Conservation (phyloP, 2,329 filamentous ascomycete genomes). For the Verticillium zaregamsianum region DNA sequence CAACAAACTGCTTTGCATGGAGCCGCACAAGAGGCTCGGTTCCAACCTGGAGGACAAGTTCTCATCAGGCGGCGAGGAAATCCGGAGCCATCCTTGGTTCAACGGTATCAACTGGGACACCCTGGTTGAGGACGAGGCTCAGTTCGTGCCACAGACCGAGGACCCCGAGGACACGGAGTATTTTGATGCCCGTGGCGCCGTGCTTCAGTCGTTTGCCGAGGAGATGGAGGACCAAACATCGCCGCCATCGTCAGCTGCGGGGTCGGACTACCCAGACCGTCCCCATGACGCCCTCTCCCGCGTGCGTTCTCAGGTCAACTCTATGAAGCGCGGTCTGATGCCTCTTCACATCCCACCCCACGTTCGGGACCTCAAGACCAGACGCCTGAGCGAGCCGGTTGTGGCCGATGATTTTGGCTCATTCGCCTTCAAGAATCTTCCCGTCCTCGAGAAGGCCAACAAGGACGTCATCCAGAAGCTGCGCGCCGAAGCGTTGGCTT, state of each 20-base stretch:
- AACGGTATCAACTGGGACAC: conserved; percentile 82
- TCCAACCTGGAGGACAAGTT: conserved; percentile 82
- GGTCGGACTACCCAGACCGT: conserved; percentile 76
- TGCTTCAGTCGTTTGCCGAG: conserved; percentile 85
- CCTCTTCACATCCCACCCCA: conserved; percentile 95
- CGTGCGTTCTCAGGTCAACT: conserved; percentile 80
- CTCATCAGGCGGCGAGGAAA: conserved; percentile 81
- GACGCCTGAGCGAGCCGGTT: conserved; percentile 86
- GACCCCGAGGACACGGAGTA: conserved; percentile 98
- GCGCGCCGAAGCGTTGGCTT: conserved; percentile 79
- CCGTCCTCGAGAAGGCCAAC: conserved; percentile 94
- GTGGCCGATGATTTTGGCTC: conserved; percentile 89
- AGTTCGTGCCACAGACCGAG: conserved; percentile 88
- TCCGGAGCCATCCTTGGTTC: conserved; percentile 88
- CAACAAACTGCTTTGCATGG: conserved; percentile 82
- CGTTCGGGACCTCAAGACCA: conserved; percentile 83
- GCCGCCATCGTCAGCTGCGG: conserved; percentile 64
- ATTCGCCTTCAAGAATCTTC: conserved; percentile 96
- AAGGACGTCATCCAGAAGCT: conserved; percentile 98
- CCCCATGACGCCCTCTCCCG: conserved; percentile 93
- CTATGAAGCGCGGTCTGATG: conserved; percentile 88
- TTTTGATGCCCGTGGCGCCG: conserved; percentile 88
- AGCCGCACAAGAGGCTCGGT: conserved; percentile 78
- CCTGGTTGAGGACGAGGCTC: conserved; percentile 88
- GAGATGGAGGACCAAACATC: conserved; percentile 88